A percentile compares a stretch with the other conserved stretches of the same genome.
phyloP scores from a whole-genome alignment of 2,329 filamentous ascomycete species.

The Pleoardoris graminearum region DNA sequence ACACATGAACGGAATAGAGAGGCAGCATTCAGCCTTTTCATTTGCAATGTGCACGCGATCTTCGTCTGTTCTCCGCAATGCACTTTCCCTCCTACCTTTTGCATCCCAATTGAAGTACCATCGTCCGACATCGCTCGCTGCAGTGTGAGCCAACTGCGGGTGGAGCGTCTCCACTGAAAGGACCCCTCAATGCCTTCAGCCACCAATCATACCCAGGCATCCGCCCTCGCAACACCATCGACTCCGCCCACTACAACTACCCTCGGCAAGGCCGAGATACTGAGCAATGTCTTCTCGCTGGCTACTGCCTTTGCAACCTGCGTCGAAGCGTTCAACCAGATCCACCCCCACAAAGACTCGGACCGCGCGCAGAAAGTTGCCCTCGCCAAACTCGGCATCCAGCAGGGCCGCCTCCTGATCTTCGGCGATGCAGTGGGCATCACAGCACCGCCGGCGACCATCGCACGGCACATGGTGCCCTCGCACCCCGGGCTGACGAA shows the following conservation, averaged over 20 bases:
- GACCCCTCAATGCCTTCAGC: slow-evolving; percentile 28
- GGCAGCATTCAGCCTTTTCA: slow-evolving; percentile 8
- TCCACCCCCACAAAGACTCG: slow-evolving; percentile 49
- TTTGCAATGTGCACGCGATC: background rate
- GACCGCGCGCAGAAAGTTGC: slow-evolving; percentile 50
- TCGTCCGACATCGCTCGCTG: background rate
- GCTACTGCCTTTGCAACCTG: slow-evolving; percentile 53
- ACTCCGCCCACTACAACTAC: slow-evolving; percentile 19
- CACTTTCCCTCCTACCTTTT: background rate
- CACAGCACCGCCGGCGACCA: slow-evolving; percentile 48
- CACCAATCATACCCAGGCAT: slow-evolving; percentile 8
- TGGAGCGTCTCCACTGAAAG: background rate
- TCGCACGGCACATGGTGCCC: slow-evolving; percentile 51
- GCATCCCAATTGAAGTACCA: background rate
- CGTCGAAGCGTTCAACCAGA: slow-evolving; percentile 53
- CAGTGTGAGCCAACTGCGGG: background rate
- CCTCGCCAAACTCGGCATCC: slow-evolving; percentile 50
- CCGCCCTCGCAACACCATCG: slow-evolving; percentile 3
- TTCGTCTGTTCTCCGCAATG: background rate
- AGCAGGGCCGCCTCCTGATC: slow-evolving; percentile 53
- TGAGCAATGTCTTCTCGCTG: slow-evolving; percentile 48
- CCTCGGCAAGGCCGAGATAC: slow-evolving; percentile 36
- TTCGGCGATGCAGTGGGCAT: slow-evolving; percentile 55
- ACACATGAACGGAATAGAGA: slow-evolving; percentile 22
- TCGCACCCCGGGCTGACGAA: slow-evolving; percentile 50